Evolutionary conservation across 2,329 filamentous ascomycete genomes (phyloP), one percentile per base, ranked within the genome.

Genomic region (Trichoderma sp.): DNA sequence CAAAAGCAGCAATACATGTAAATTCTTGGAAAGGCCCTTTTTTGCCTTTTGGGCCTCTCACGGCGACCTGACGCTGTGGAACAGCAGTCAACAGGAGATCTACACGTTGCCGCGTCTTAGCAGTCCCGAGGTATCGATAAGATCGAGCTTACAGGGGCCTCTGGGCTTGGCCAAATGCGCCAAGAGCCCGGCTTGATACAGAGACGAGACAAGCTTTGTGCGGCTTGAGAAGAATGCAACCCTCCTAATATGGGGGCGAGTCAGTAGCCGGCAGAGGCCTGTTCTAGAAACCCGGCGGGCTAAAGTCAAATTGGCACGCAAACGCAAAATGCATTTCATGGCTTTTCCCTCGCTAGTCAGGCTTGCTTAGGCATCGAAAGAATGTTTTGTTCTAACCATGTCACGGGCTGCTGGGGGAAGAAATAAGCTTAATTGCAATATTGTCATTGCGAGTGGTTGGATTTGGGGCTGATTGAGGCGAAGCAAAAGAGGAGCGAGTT

Each of bases 391-490:
- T 43, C 39, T 43, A 43, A 43, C 39, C 39, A 55, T 21, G 49
- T 43, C 39, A n/a, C 16, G 49, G n/a, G 60, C 37, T 51, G 60
- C 21, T 51, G 39, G 34, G 46, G 49, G 21, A 21, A 63, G 32
- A 34, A 54, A 39, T 64, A 64, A 64, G 60, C 60, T 64, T 64
- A 64, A 55, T 64, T 64, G 24, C 8, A 10, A 11, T 64, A 21
- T 43, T 60, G 24, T 24, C 24, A 43, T 49, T 43, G 24, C 39
- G 49, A 58, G 43, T 63, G 59, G 64, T 60, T 59, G 21, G 46
- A n/a, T 51, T 66, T 30, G 64, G 64, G 55, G 37, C 52, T 59
- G 28, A 66, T 34, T 49, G 54, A 59, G 64, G 64, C 64, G 52
- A 59, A 46, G 64, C 52, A 59, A 28, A 43, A 56, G 60, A 65